Evolutionary conservation across 352 stramenopile species (phyloP).

Genomic region (Phytophthora brassicae): DNA sequence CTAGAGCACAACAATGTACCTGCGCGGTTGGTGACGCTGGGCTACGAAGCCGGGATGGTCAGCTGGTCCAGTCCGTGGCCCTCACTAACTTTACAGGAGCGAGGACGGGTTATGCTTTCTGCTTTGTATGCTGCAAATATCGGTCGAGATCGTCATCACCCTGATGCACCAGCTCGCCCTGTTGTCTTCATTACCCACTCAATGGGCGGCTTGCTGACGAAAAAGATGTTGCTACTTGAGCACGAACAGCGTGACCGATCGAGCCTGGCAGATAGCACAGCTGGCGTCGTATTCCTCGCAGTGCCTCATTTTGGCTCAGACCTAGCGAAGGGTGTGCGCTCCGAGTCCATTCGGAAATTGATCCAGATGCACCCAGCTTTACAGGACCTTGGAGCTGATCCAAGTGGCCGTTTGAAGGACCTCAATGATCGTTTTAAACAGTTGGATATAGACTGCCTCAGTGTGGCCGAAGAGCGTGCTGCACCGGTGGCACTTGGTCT

Average conservation of each 20-base stretch:
- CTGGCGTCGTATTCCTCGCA: conserved; percentile 74
- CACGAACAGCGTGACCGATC: conserved; percentile 30
- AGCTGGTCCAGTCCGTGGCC: conserved; percentile 87
- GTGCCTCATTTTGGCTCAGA: conserved; percentile 87
- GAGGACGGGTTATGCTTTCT: conserved; percentile 68
- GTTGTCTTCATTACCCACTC: conserved; percentile 89
- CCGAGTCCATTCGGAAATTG: conserved; percentile 64
- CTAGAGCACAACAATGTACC: conserved; percentile 44
- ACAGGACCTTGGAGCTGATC: conserved; percentile 59
- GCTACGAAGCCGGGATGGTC: conserved; percentile 83
- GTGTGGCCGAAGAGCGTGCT: conserved; percentile 59
- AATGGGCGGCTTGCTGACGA: conserved; percentile 85
- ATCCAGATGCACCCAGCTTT: conserved; percentile 79
- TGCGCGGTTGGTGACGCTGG: conserved; percentile 70
- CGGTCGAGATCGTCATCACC: conserved; percentile 29
- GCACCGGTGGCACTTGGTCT: conserved; percentile 71
- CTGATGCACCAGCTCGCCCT: conserved; percentile 26
- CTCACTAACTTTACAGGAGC: conserved; percentile 77
- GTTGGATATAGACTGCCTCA: conserved; percentile 73
- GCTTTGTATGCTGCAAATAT: conserved; percentile 72
- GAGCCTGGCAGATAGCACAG: conserved; percentile 44
- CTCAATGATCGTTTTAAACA: conserved; percentile 73
- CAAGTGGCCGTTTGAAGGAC: conserved; percentile 54
- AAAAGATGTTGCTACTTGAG: conserved; percentile 78
- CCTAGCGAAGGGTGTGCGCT: conserved; percentile 62